Conservation (phyloP, 257 asterid genomes). For the Leonotis leonurus region DNA sequence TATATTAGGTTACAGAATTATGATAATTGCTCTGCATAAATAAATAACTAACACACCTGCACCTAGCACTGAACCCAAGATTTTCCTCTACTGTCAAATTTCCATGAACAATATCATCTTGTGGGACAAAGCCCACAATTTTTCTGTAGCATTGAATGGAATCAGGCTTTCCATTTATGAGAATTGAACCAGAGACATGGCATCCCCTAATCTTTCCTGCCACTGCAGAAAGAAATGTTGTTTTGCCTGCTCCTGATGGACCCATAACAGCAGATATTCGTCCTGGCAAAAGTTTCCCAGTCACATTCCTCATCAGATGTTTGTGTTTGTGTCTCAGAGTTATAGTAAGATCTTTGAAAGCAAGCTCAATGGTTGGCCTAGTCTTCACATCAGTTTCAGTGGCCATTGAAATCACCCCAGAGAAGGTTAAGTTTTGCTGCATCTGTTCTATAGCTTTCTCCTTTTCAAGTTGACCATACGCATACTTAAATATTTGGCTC, state of each 20-base stretch:
- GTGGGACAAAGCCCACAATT: conserved; percentile 88
- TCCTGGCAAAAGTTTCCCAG: conserved; percentile 74
- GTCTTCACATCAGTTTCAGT: conserved; percentile 57
- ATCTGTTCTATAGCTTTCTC: conserved; percentile 91
- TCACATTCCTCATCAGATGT: conserved; percentile 82
- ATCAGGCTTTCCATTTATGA: conserved; percentile 70
- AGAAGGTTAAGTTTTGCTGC: conserved; percentile 70
- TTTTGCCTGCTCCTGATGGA: conserved; percentile 97
- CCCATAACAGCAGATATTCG: conserved; percentile 96
- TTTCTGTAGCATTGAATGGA: conserved; percentile 73
- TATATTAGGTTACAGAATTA: not conserved
- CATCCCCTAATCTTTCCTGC: conserved; percentile 73
- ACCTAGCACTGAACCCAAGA: conserved; percentile 85
- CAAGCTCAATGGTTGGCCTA: conserved; percentile 76
- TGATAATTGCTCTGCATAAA: conserved; percentile 10
- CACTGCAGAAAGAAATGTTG: conserved; percentile 90
- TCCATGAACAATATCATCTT: conserved; percentile 96
- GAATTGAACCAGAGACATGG: conserved; percentile 62
- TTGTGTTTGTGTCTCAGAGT: conserved; percentile 64
- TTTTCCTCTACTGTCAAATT: conserved; percentile 93
- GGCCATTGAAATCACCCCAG: conserved; percentile 87
- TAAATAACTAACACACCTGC: conserved; percentile 60
- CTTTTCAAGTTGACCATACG: conserved; percentile 88
- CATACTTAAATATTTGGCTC: conserved; percentile 93
- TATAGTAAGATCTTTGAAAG: conserved; percentile 80